These are phyloP conservation scores for Camelina laxa DNA, from an alignment of 345 rosid species.

Conservation along the genomic window DNA sequence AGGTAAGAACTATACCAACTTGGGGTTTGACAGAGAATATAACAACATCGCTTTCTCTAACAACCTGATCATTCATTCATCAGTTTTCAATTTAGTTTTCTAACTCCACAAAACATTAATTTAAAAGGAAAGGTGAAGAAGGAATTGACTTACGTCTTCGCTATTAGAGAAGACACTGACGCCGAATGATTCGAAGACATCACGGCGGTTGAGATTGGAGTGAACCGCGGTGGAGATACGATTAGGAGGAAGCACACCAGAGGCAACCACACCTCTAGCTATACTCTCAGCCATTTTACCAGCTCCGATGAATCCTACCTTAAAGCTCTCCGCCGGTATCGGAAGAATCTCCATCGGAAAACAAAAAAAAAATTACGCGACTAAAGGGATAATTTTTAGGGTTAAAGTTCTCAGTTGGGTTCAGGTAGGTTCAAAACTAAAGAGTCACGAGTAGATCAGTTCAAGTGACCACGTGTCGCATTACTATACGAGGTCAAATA, in stretches of 20 bases:
- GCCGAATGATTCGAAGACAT: slow-evolving; percentile 74
- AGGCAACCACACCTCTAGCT: slow-evolving; percentile 74
- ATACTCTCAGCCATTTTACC: slow-evolving; percentile 97
- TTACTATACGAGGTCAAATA: neutral
- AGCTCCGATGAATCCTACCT: slow-evolving; percentile 80
- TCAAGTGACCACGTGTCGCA: neutral
- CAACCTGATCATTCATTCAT: slow-evolving; percentile 56
- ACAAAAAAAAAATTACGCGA: neutral
- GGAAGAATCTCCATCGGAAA: slow-evolving; percentile 55
- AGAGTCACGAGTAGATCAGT: slow-evolving; percentile 1
- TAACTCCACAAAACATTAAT: neutral
- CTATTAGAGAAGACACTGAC: slow-evolving; percentile 56
- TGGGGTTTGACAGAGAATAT: slow-evolving; percentile 92
- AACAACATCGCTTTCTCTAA: slow-evolving; percentile 77
- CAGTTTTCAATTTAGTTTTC: slow-evolving; percentile 17
- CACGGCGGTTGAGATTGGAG: slow-evolving; percentile 62
- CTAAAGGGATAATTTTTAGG: slow-evolving; percentile 13
- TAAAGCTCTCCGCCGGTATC: slow-evolving; percentile 55
- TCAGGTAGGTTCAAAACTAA: too few relatives aligned
- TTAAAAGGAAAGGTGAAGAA: neutral
- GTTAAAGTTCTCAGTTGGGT: too few relatives aligned
- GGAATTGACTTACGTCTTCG: slow-evolving; percentile 53
- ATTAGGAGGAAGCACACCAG: slow-evolving; percentile 72
- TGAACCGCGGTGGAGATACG: slow-evolving; percentile 73
- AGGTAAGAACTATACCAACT: slow-evolving; percentile 51